phyloP scores from a whole-genome alignment of 2,329 filamentous ascomycete species.

The Pyrenophora tritici-repentis region DNA sequence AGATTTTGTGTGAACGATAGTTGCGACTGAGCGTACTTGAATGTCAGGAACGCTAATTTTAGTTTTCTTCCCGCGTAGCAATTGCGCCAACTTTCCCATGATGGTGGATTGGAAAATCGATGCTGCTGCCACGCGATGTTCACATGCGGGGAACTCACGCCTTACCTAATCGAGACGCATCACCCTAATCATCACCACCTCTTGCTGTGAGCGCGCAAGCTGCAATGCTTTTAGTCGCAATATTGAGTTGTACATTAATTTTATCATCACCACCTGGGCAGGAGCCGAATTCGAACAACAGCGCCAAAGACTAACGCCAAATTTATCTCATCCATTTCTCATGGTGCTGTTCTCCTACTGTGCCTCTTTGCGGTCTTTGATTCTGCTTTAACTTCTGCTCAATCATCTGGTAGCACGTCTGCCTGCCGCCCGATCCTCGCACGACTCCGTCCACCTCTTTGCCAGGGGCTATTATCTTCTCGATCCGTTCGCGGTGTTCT shows the following conservation, averaged over 20 bases:
- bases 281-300: not conserved
- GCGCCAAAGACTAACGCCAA: too few relatives aligned
- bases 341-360: not conserved
- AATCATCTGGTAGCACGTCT: not conserved
- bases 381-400: not conserved
- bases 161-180: conserved; percentile 2
- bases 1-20: not conserved
- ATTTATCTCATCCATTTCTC: not conserved
- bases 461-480: too few relatives aligned
- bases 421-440: not conserved
- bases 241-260: too few relatives aligned
- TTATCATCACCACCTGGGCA: too few relatives aligned
- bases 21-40: too few relatives aligned
- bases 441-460: not conserved
- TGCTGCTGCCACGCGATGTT: too few relatives aligned
- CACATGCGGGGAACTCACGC: not conserved
- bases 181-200: not conserved
- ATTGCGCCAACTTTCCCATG: too few relatives aligned
- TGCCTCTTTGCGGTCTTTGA: not conserved
- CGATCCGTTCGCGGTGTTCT: too few relatives aligned
- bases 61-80: too few relatives aligned
- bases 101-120: too few relatives aligned
- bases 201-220: too few relatives aligned
- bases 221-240: too few relatives aligned
- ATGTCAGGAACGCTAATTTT: not conserved